Evolutionary conservation across 2,329 filamentous ascomycete genomes (phyloP).

Genomic region (Neofusicoccum laricinum): DNA sequence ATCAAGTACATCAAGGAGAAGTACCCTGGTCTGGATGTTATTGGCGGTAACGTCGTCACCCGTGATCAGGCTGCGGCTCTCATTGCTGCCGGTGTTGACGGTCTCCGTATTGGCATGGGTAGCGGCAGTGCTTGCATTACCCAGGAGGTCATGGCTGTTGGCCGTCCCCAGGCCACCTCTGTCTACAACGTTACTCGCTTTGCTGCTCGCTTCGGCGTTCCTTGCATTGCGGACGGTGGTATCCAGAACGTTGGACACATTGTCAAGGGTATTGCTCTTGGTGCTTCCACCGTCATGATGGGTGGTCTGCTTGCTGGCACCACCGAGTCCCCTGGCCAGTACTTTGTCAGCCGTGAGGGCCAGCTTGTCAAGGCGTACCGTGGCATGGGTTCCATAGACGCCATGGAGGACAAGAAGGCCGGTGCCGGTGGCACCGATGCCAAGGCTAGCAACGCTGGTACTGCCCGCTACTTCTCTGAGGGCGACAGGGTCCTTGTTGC

Average conservation of each 20-base stretch:
- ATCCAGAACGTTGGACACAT: slow-evolving; percentile 99
- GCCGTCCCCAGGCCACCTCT: slow-evolving; percentile 89
- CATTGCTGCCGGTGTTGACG: slow-evolving; percentile 92
- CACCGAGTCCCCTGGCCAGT: slow-evolving; percentile 94
- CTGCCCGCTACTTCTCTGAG: slow-evolving; percentile 97
- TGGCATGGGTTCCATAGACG: slow-evolving; percentile 98
- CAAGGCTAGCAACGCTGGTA: slow-evolving; percentile 82
- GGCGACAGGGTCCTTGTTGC: slow-evolving; percentile 92
- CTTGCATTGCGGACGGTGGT: slow-evolving; percentile 96
- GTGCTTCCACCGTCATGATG: slow-evolving; percentile 98
- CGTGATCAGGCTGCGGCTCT: slow-evolving; percentile 90
- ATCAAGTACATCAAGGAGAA: slow-evolving; percentile 91
- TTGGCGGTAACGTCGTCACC: slow-evolving; percentile 97
- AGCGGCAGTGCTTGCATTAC: slow-evolving; percentile 98
- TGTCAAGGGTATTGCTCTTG: slow-evolving; percentile 93
- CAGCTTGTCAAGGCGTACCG: slow-evolving; percentile 99
- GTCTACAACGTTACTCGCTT: slow-evolving; percentile 89
- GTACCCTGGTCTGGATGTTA: slow-evolving; percentile 85
- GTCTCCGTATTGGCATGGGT: slow-evolving; percentile 97
- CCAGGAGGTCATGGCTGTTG: slow-evolving; percentile 99
- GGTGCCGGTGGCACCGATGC: slow-evolving; percentile 68
- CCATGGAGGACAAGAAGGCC: slow-evolving; percentile 99
- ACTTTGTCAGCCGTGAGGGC: slow-evolving; percentile 92
- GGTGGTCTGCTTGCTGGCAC: slow-evolving; percentile 95
- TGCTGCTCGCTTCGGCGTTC: slow-evolving; percentile 88